Base-by-base conservation (phyloP, 2,329 filamentous ascomycete species). In the Pseudogymnoascus sp. region DNA sequence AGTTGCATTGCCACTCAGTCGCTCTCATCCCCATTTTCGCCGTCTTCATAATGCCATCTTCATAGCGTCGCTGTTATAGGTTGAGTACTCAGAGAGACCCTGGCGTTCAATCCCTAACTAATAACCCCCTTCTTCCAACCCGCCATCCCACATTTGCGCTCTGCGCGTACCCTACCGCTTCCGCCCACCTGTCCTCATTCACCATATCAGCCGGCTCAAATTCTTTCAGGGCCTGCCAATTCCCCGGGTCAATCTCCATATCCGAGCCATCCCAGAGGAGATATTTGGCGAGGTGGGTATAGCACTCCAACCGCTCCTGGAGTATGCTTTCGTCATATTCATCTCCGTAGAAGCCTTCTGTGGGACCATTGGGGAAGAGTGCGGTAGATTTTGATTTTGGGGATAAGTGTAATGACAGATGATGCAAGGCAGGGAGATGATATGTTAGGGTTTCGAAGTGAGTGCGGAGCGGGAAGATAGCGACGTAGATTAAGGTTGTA, bases 381-480 rank as follows among this genome's bases (percentile, higher is more conserved):
- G 44, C 21, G 25, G 44, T 48, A n/a, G 6, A 51, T 10, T 31
- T 31, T 7, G 44, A 29, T 39, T 69, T 66, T 1, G 79, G 80
- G 2, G 77, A 76, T 10, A 81, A 65, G 60, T 85, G 84, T 10
- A 87, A 72, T 62, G 78, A 85, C 0, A 88, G 73, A 10, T 75
- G 75, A 42, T 81, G 76, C 2, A 89, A 67, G 9, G 73, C 77
- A 1, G 79, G 80, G 64, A 86, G 78, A 63, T 77, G 67, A 2
- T 74, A 70, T 1, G 84, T 71, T 1, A 83, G 74, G 48, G 74
- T 75, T 39, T 80, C 74, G 59, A 89, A 78, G 69, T 90, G 87
- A 5, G 80, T 80, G 58, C 80, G 79, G 36, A 86, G 83, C 0
- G 88, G 88, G 67, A 90, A 91, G 6, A 89, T 81, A 38, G 84